Evolutionary conservation across 2,329 filamentous ascomycete species (phyloP).

Genomic region (Colletotrichum ledebouriae): DNA sequence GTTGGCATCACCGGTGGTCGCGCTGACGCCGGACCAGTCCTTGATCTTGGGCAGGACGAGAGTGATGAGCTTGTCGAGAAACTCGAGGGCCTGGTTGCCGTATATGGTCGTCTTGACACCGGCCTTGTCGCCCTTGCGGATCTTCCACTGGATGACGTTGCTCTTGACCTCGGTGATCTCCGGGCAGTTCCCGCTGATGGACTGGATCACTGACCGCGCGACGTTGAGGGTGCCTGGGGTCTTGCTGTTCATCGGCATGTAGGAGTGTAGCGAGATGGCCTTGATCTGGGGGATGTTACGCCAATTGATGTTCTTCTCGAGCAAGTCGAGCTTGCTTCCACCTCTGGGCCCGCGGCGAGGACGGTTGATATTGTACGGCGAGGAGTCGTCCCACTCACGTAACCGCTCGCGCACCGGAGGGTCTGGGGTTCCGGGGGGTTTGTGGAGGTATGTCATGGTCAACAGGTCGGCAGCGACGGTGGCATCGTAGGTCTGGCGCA

Average conservation of each 20-base stretch:
- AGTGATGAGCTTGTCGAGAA: conserved; percentile 90
- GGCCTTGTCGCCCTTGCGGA: conserved; percentile 78
- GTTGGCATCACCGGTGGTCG: conserved; percentile 81
- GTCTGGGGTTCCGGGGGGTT: conserved; percentile 78
- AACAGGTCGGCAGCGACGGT: conserved; percentile 91
- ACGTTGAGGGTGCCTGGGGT: conserved; percentile 84
- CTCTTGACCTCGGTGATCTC: conserved; percentile 77
- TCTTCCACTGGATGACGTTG: conserved; percentile 81
- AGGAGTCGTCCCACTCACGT: conserved; percentile 88
- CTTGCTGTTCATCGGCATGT: conserved; percentile 76
- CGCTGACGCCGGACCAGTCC: conserved; percentile 83
- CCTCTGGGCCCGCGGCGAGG: conserved; percentile 88
- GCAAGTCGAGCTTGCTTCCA: conserved; percentile 75
- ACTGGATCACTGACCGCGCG: conserved; percentile 85
- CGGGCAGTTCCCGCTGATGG: conserved; percentile 84
- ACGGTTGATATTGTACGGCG: conserved; percentile 94
- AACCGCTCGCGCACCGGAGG: conserved; percentile 73
- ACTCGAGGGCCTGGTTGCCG: conserved; percentile 88
- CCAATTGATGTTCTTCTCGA: conserved; percentile 83
- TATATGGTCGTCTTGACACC: conserved; percentile 83
- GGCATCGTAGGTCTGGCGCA: conserved; percentile 90
- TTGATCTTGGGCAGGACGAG: conserved; percentile 95
- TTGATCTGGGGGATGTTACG: conserved; percentile 87
- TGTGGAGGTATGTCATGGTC: conserved; percentile 89
- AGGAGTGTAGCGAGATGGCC: conserved; percentile 84